Conservation (phyloP, 2,329 filamentous ascomycete genomes). For the Apiospora marii region DNA sequence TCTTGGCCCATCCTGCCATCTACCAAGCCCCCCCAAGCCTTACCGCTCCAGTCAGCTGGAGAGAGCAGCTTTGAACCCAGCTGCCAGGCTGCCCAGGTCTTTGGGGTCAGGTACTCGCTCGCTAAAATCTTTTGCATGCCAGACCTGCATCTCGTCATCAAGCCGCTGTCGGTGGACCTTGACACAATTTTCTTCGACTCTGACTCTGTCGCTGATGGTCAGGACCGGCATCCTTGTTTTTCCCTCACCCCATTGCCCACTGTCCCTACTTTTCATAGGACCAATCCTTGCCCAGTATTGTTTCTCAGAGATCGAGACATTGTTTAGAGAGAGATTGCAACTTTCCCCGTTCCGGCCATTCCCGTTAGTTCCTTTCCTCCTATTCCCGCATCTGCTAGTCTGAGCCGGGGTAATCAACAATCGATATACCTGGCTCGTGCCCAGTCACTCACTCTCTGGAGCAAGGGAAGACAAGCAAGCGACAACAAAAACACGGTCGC, state of each 20-base stretch:
- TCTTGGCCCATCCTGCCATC: not conserved
- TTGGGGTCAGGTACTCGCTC: slow-evolving; percentile 15
- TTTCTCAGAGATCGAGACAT: slow-evolving; percentile 7
- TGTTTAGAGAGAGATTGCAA: not conserved
- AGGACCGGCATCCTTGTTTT: not conserved
- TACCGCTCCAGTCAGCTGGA: slow-evolving; percentile 14
- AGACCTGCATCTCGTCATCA: slow-evolving; percentile 21
- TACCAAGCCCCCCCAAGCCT: not conserved
- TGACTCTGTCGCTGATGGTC: not conserved
- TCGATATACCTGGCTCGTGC: slow-evolving; percentile 18
- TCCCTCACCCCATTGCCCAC: slow-evolving; percentile 5
- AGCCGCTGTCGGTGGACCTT: slow-evolving; percentile 6
- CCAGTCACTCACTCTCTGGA: slow-evolving; percentile 15
- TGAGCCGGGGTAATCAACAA: slow-evolving; percentile 12
- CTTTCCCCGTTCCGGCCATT: slow-evolving; percentile 18
- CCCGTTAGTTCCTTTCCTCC: slow-evolving; percentile 14
- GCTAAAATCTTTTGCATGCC: slow-evolving; percentile 20
- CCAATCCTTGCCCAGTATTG: slow-evolving; percentile 16
- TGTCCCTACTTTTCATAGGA: slow-evolving; percentile 1
- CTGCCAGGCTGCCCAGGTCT: too few relatives aligned
- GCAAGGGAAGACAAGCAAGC: slow-evolving; percentile 10
- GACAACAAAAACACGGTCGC: slow-evolving; percentile 13
- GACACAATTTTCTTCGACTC: slow-evolving; percentile 5
- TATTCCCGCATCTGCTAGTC: slow-evolving; percentile 8
- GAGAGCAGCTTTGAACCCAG: not conserved